These are phyloP conservation scores for Lantana camara DNA, from an alignment of 257 asterid genomes.

Conservation along the genomic window DNA sequence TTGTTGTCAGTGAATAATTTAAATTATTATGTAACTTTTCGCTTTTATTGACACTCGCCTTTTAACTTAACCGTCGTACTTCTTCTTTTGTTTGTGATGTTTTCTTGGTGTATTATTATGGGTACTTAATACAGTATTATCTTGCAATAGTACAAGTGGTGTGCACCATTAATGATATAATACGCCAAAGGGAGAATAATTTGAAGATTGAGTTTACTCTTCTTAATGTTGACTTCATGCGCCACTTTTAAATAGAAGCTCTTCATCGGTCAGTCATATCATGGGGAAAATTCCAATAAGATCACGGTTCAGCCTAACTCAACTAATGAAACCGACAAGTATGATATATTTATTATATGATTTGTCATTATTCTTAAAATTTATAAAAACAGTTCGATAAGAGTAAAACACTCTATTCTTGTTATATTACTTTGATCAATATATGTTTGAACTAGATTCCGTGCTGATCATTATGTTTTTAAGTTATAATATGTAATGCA, in stretches of 20 bases:
- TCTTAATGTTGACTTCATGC: not conserved
- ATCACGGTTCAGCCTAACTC: too few relatives aligned
- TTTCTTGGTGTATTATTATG: not conserved
- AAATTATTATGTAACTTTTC: not conserved
- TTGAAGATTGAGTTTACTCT: not conserved
- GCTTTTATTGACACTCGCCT: not conserved
- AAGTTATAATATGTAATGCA: too few relatives aligned
- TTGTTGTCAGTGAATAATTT: constrained; percentile 4
- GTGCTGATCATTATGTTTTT: too few relatives aligned
- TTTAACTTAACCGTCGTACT: not conserved
- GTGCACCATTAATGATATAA: not conserved
- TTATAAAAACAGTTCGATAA: too few relatives aligned
- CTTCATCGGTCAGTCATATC: too few relatives aligned
- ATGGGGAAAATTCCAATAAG: too few relatives aligned
- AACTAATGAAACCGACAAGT: too few relatives aligned
- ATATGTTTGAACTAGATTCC: too few relatives aligned
- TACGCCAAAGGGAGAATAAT: not conserved
- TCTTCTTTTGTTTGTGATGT: constrained; percentile 5
- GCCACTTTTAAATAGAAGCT: not conserved
- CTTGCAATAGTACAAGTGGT: constrained; percentile 1
- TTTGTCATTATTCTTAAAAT: too few relatives aligned
- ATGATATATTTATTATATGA: too few relatives aligned
- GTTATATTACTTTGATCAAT: too few relatives aligned
- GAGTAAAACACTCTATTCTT: too few relatives aligned
- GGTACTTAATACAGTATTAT: not conserved